These are phyloP conservation scores for Mallotus nudiflorus DNA, from an alignment of 345 rosid genomes.

Conservation along the genomic window DNA sequence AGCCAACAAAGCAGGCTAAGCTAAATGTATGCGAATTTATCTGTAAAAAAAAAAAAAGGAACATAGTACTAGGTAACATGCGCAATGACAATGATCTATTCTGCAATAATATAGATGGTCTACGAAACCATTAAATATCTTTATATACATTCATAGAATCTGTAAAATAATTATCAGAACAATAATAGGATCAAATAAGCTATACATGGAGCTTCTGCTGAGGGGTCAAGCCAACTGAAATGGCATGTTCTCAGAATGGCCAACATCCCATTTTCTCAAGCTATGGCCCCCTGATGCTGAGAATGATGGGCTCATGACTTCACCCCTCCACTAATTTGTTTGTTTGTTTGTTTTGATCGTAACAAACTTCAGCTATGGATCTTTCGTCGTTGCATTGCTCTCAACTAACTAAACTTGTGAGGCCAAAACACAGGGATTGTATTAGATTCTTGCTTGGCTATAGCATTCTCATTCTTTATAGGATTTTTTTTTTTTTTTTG, in stretches of 20 bases:
- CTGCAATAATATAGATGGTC: no score
- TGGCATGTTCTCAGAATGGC: constrained; percentile 32
- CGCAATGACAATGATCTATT: no score
- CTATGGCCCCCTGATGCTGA: constrained; percentile 23
- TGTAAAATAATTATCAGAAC: neutral
- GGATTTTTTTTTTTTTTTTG: no score
- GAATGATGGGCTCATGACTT: constrained; percentile 22
- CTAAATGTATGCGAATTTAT: no score
- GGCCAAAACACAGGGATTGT: neutral
- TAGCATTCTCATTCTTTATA: no score
- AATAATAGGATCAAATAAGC: neutral
- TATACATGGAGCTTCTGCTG: constrained; percentile 6
- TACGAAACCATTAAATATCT: no score
- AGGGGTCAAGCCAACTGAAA: constrained; percentile 16
- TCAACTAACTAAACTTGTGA: no score
- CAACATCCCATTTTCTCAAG: constrained; percentile 42
- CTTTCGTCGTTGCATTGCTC: neutral
- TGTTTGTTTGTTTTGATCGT: constrained; percentile 24
- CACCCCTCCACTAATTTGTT: neutral
- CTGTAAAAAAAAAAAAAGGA: no score
- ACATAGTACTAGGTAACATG: no score
- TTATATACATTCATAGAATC: neutral
- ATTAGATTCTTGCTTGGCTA: no score
- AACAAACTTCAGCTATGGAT: neutral
- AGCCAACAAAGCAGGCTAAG: no score